Base-by-base conservation (phyloP, 208 protist genomes). In the Ichthyophonus hoferi region DNA sequence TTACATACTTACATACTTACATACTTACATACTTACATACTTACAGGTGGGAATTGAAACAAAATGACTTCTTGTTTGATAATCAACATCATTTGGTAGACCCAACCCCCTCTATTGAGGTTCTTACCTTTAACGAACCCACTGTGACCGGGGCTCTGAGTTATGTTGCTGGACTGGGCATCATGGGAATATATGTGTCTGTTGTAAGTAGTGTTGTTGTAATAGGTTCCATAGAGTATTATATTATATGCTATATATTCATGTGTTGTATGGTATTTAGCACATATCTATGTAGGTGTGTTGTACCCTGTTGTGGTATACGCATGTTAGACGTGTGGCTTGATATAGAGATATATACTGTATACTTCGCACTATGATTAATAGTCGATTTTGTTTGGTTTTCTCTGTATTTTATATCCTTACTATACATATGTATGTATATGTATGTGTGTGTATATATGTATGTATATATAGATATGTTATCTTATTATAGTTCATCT, bases 91-190 rank as follows among this genome's bases (percentile, higher is more conserved):
- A n/a, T n/a, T n/a, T n/a, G n/a, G n/a, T n/a, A n/a, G n/a, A n/a
- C n/a, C n/a, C n/a, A n/a, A 67, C 14, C 50, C 50, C 50, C 50
- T n/a, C 50, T 17, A 58, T 85, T 58, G 40, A 58, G 35, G 7
- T 85, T 14, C 14, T 85, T 24, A 85, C 81, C 3, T 85, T 85
- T 35, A 85, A 85, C 40, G 81, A 85, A 58, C 81, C 81, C 17
- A 38, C 39, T 7, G 81, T 41, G 33, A 41, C 40, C 31, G 81
- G 81, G 12, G 81, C 81, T 0, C 81, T 85, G 33, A 41, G n/a
- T 7, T 17, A 17, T 58, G 38, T 85, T 40, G 81, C 81, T n/a
- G 38, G 38, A 7, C 40, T 85, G 17, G 81, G 81, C 31, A 85
- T 85, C 0, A 38, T 85, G 3, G 81, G 81, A 42, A 85, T 85